These are phyloP conservation scores for Camillea tinctor DNA, from an alignment of 2,329 filamentous ascomycete species.

Conservation along the genomic window DNA sequence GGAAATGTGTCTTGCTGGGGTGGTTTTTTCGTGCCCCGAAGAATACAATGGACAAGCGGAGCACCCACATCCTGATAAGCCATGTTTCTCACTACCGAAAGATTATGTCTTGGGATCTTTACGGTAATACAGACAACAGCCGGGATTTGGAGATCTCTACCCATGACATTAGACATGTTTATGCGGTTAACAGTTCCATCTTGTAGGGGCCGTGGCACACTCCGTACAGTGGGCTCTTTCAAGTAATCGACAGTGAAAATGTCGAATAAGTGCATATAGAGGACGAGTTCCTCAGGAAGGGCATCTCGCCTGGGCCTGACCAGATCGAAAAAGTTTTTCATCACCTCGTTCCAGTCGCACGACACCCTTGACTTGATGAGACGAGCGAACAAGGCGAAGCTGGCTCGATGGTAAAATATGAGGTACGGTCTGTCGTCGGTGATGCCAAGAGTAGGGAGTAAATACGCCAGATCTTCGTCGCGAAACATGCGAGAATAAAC, in stretches of 20 bases:
- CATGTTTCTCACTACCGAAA: conserved; percentile 4
- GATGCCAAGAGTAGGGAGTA: not conserved
- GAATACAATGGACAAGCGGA: conserved; percentile 7
- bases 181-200: too few relatives aligned
- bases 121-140: conserved; percentile 19
- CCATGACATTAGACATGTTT: too few relatives aligned
- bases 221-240: too few relatives aligned
- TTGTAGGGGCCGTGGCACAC: conserved; percentile 10
- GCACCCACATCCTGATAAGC: conserved; percentile 2
- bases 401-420: conserved; percentile 6
- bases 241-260: conserved; percentile 24
- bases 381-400: conserved; percentile 14
- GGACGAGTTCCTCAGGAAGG: conserved; percentile 33
- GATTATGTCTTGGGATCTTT: conserved; percentile 13
- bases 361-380: conserved; percentile 14
- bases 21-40: not conserved
- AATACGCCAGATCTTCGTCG: conserved; percentile 1
- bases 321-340: conserved; percentile 27
- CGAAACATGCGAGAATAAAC: conserved; percentile 17
- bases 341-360: conserved; percentile 35
- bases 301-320: conserved; percentile 31
- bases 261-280: conserved; percentile 36
- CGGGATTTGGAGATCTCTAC: conserved; percentile 13
- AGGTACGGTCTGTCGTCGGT: not conserved
- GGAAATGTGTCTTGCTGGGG: conserved; percentile 26